A percentile compares a stretch with the other conserved stretches of the same genome.
Evolutionary conservation across 208 protist species (phyloP).

Genomic region (Acanthamoeba triangularis): DNA sequence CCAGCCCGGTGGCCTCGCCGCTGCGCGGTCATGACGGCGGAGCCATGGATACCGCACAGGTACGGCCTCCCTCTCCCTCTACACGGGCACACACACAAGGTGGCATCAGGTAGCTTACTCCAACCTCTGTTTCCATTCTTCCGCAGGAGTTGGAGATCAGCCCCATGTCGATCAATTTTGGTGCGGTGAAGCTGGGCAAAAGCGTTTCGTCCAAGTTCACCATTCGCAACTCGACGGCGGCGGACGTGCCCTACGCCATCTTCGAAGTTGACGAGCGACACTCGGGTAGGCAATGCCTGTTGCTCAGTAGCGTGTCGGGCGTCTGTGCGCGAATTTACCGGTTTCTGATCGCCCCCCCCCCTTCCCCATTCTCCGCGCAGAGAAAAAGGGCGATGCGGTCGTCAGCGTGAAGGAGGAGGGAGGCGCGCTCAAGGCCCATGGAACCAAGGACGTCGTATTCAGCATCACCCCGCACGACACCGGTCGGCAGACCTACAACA

Average conservation of each 20-base stretch:
- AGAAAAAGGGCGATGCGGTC: constrained; percentile 43
- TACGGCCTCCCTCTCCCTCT: neutral
- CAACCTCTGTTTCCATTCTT: neutral
- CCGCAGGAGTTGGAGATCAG: constrained; percentile 40
- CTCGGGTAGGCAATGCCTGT: neutral
- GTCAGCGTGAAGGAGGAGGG: constrained; percentile 59
- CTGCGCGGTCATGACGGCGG: neutral
- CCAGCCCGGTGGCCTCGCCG: neutral
- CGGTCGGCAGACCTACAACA: constrained; percentile 71
- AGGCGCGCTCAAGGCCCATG: constrained; percentile 14
- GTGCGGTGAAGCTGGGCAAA: constrained; percentile 80
- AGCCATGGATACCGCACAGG: neutral
- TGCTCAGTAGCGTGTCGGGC: neutral
- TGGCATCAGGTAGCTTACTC: neutral
- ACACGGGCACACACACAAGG: neutral
- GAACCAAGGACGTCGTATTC: constrained; percentile 67
- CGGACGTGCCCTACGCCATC: constrained; percentile 68
- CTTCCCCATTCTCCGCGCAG: neutral
- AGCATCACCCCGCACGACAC: constrained; percentile 57
- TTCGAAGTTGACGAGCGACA: neutral
- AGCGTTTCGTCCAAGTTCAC: constrained; percentile 79
- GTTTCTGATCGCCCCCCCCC: neutral
- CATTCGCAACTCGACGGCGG: constrained; percentile 77
- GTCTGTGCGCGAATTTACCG: neutral
- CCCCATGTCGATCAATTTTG: constrained; percentile 77